Percentiles rank a stretch among this genome's conserved stretches.
Evolutionary conservation across 495 filamentous ascomycete genomes (phyloP).

Genomic region (Friedmanniomyces endolithicus): DNA sequence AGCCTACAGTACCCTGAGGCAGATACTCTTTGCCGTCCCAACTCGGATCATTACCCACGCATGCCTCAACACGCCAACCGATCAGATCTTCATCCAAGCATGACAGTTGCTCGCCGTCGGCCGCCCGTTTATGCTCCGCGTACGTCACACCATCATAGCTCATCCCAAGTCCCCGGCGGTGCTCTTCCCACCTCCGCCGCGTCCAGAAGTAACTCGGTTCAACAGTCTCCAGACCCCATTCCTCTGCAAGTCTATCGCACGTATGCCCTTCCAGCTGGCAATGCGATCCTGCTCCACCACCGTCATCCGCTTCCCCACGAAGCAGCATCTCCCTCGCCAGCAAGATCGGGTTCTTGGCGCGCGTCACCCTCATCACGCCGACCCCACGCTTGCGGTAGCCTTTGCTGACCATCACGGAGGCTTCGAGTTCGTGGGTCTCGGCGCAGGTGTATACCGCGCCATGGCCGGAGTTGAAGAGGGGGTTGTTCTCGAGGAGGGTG

Average conservation of each 20-base stretch:
- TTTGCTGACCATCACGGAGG: slow-evolving; percentile 77
- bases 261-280: slow-evolving; percentile 52
- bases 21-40: slow-evolving; percentile 47
- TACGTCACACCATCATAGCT: slow-evolving; percentile 12
- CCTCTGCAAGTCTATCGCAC: slow-evolving; percentile 52
- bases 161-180: slow-evolving; percentile 46
- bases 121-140: slow-evolving; percentile 2
- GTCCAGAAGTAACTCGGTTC: slow-evolving; percentile 67
- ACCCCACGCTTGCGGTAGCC: slow-evolving; percentile 62
- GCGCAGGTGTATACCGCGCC: slow-evolving; percentile 77
- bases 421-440: slow-evolving; percentile 77
- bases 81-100: neutral
- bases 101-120: neutral
- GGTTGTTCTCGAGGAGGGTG: slow-evolving; percentile 61
- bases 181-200: slow-evolving; percentile 69
- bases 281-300: slow-evolving; percentile 45
- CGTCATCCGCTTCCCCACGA: slow-evolving; percentile 38
- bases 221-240: slow-evolving; percentile 58
- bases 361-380: slow-evolving; percentile 57
- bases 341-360: slow-evolving; percentile 66
- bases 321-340: slow-evolving; percentile 62
- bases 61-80: neutral
- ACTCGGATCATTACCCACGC: slow-evolving; percentile 17
- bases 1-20: slow-evolving; percentile 74
- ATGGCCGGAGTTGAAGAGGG: slow-evolving; percentile 73